Conservation (phyloP, 371 early-diverging fungal genomes). For the Saksenaea vasiformis region DNA sequence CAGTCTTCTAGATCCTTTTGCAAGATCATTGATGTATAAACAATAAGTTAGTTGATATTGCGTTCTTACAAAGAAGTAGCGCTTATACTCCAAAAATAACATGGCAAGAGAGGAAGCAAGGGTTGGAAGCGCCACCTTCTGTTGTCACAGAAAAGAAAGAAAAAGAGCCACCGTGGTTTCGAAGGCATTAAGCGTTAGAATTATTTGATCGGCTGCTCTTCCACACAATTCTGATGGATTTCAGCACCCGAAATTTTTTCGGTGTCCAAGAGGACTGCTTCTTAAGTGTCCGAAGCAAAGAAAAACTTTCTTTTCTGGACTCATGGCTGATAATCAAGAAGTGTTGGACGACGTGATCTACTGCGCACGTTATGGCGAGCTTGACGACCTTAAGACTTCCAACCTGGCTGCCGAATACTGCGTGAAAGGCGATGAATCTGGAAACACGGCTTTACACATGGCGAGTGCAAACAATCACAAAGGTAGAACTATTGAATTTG, state of each 20-base stretch:
- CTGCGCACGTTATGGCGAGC: constrained; percentile 77
- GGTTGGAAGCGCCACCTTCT: no score
- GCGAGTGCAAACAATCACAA: constrained; percentile 83
- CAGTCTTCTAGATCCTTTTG: no score
- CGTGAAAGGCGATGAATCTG: constrained; percentile 50
- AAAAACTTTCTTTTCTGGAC: neutral
- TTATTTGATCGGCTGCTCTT: neutral
- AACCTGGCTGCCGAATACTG: constrained; percentile 40
- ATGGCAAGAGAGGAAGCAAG: no score
- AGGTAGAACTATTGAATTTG: constrained; percentile 35
- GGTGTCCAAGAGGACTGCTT: no score
- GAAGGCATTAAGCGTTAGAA: neutral
- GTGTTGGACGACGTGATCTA: constrained; percentile 63
- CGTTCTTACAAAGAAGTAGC: no score
- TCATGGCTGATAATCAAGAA: constrained; percentile 21
- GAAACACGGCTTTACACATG: constrained; percentile 84
- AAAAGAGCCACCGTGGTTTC: neutral
- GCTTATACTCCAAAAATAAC: no score
- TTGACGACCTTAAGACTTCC: constrained; percentile 65
- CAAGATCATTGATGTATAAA: no score
- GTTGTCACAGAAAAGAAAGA: no score
- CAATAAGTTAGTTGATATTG: no score
- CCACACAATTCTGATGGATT: no score
- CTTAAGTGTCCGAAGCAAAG: no score
- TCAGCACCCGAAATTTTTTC: no score